Evolutionary conservation across 306 rosid species (phyloP), one percentile per base, ranked within the genome.

Genomic region (Cucumis melo): DNA sequence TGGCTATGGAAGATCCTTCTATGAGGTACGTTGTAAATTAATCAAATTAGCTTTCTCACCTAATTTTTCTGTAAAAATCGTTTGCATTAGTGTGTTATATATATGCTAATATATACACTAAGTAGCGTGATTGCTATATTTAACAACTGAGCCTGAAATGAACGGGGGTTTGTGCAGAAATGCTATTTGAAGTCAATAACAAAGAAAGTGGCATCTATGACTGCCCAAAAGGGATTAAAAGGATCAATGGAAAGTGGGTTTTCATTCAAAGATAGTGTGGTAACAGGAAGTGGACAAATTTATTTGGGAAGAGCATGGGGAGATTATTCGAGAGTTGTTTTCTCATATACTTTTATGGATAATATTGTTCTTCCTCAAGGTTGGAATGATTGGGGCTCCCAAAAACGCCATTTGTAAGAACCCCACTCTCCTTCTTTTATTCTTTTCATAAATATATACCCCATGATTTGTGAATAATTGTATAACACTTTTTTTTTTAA

Each of bases 221-320:
- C 97, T 0, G 97, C 97, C 19, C 96, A 91, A 74, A 91, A 82
- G 76, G 77, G 97, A 9, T 70, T 86, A 34, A 80, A 65, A 80
- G 70, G 83, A 4, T 81, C 97, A 48, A 7, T 84, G 80, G 93
- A 63, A 14, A 89, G 96, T 85, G 96, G 96, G 64, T 89, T 91
- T 79, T 89, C 93, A 1, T 89, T 91, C 67, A 88, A 84, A 58
- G 85, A 83, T n/a, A 46, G 93, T 68, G 57, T 41, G 1, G 74
- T 89, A 10, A 82, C 87, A 10, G 95, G 97, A 6, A 83, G 81
- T 73, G 96, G 93, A 5, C 87, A 79, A 2, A 80, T 84, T n/a
- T 89, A 84, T 78, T 88, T 91, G 5, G 91, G 97, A 79, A 85
- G 97, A 77, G 93, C 97, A 7, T 91, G 96, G 96, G 91, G 91